Conservation (phyloP, 2,329 filamentous ascomycete genomes). For the Eutypa lata region DNA sequence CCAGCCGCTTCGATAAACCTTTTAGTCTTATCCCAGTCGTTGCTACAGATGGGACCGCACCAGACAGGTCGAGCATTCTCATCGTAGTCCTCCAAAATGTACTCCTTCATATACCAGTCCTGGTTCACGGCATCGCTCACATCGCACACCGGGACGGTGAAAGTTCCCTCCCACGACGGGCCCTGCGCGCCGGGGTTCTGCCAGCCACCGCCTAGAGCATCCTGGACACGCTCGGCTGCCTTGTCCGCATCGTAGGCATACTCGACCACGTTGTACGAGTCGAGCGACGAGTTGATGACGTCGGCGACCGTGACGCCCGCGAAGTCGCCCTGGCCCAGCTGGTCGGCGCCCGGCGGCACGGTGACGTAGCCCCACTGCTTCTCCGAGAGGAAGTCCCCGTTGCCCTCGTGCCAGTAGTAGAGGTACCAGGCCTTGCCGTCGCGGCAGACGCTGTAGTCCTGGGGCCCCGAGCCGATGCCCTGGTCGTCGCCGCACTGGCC, state of each 20-base stretch:
- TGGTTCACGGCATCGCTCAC: slow-evolving; percentile 1
- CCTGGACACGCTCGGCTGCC: slow-evolving; percentile 4
- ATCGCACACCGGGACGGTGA: slow-evolving; percentile 5
- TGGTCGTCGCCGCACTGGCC: slow-evolving; percentile 5
- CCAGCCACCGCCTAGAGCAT: slow-evolving; percentile 4
- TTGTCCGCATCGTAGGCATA: slow-evolving; percentile 6
- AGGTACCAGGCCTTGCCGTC: slow-evolving; percentile 8
- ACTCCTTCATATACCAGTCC: slow-evolving; percentile 2
- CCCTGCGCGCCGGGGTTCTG: slow-evolving; percentile 2
- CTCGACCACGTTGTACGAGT: slow-evolving; percentile 9
- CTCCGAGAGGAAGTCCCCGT: slow-evolving; percentile 1
- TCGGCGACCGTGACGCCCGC: slow-evolving; percentile 2
- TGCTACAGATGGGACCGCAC: slow-evolving; percentile 5
- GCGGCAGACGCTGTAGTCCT: slow-evolving; percentile 5
- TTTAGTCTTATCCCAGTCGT: slow-evolving; percentile 5
- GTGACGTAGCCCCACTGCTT: slow-evolving; percentile 8
- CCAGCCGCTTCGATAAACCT: slow-evolving; percentile 5
- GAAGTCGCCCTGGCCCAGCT: slow-evolving; percentile 3
- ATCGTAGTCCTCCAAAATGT: slow-evolving; percentile 4
- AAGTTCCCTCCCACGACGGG: slow-evolving; percentile 4
- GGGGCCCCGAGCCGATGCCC: slow-evolving; percentile 3
- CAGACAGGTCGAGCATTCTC: slow-evolving; percentile 1
- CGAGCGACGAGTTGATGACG: slow-evolving; percentile 10
- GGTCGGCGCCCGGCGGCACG: slow-evolving; percentile 3
- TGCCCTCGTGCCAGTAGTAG: slow-evolving; percentile 10